Percentiles rank a stretch among this genome's conserved stretches.
phyloP scores from a whole-genome alignment of 371 early-diverging fungal genomes.

The Umbelopsis sp. region DNA sequence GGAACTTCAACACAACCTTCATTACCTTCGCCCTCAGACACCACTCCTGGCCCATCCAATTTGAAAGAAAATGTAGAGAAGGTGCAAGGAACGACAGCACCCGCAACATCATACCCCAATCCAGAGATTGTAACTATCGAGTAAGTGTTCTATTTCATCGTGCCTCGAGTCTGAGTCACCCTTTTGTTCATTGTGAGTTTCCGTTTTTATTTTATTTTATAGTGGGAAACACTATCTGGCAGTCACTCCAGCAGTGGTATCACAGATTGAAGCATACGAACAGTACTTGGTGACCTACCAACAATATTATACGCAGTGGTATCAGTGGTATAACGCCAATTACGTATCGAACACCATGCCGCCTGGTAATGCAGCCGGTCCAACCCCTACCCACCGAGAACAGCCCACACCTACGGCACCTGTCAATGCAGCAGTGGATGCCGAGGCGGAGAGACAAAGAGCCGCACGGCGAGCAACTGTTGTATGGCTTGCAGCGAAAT shows the following conservation, averaged over 20 bases:
- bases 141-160: not conserved
- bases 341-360: constrained; percentile 15
- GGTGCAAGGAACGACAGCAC: not conserved
- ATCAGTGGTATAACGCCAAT: constrained; percentile 17
- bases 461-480: constrained; percentile 33
- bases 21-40: constrained; percentile 13
- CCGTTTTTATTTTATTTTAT: not conserved
- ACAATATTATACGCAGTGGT: constrained; percentile 21
- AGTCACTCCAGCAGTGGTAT: constrained; percentile 2
- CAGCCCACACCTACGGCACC: constrained; percentile 20
- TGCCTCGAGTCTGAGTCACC: no score
- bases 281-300: not conserved
- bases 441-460: constrained; percentile 18
- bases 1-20: constrained; percentile 38
- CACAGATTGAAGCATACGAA: constrained; percentile 12
- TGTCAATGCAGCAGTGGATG: not conserved
- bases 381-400: not conserved
- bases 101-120: not conserved
- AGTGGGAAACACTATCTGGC: constrained; percentile 12
- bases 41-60: constrained; percentile 16
- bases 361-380: constrained; percentile 15
- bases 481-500: constrained; percentile 46
- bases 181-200: not conserved
- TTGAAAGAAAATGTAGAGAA: not conserved
- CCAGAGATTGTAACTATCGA: constrained; percentile 4